These are phyloP conservation scores for Podaxis sp. DNA, from an alignment of 768 basidiomycete species.

Conservation along the genomic window DNA sequence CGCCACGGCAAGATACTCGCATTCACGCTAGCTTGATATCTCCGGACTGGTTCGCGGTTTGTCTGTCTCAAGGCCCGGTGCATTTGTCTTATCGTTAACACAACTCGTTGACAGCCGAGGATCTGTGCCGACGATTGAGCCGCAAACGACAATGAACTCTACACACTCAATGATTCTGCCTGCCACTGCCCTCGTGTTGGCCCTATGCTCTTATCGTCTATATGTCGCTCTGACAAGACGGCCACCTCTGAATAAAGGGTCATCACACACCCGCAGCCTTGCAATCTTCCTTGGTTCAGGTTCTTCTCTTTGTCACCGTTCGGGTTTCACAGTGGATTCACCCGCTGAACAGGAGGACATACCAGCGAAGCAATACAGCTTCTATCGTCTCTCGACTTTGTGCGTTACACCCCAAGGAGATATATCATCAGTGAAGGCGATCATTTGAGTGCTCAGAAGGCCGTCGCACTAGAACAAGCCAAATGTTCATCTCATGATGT, in stretches of 20 bases:
- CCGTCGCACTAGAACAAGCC: slow-evolving; percentile 53
- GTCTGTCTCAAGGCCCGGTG: neutral
- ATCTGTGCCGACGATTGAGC: neutral
- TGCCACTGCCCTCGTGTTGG: neutral
- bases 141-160: neutral
- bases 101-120: neutral
- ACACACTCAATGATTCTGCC: neutral
- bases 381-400: slow-evolving; percentile 66
- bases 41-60: neutral
- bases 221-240: slow-evolving; percentile 24
- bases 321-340: neutral
- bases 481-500: slow-evolving; percentile 21
- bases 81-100: neutral
- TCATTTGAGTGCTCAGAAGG: slow-evolving; percentile 69
- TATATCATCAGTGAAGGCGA: slow-evolving; percentile 87
- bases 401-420: slow-evolving; percentile 68
- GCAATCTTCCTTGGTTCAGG: slow-evolving; percentile 95
- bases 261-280: slow-evolving; percentile 34
- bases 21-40: neutral
- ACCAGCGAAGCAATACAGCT: slow-evolving; percentile 82
- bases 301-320: slow-evolving; percentile 26
- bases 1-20: neutral
- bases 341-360: slow-evolving; percentile 71
- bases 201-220: slow-evolving; percentile 23
- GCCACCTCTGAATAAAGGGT: neutral